Conservation (phyloP, 176 grass and related monocot species). For the Avena sativa region DNA sequence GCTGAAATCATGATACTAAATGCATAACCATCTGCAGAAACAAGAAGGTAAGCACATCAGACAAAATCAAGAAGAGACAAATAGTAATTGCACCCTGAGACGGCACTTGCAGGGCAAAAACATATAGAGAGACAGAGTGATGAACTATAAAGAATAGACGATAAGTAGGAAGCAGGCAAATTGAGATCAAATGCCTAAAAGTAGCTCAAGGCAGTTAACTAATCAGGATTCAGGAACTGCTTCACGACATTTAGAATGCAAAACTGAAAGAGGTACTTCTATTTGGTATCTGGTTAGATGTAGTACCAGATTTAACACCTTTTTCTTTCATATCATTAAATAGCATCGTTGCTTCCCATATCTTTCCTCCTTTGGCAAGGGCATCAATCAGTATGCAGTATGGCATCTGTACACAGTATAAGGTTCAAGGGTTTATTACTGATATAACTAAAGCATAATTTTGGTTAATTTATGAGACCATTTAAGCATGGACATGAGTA, state of each 20-base stretch:
- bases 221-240: not conserved
- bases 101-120: not conserved
- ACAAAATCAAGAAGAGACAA: slow-evolving; percentile 24
- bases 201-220: not conserved
- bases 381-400: slow-evolving; percentile 92
- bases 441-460: slow-evolving; percentile 32
- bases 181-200: slow-evolving; percentile 20
- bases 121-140: not conserved
- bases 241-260: slow-evolving; percentile 7
- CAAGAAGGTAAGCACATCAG: slow-evolving; percentile 31
- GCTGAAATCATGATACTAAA: slow-evolving; percentile 95
- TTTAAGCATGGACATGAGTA: slow-evolving; percentile 16
- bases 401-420: slow-evolving; percentile 69
- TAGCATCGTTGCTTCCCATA: slow-evolving; percentile 65
- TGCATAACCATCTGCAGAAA: slow-evolving; percentile 93
- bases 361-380: slow-evolving; percentile 82
- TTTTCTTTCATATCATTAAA: slow-evolving; percentile 87
- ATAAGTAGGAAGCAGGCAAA: slow-evolving; percentile 13
- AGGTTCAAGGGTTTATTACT: slow-evolving; percentile 21
- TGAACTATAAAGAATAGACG: slow-evolving; percentile 28
- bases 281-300: slow-evolving; percentile 7
- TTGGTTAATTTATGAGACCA: slow-evolving; percentile 17
- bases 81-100: slow-evolving; percentile 19
- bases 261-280: slow-evolving; percentile 17
- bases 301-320: slow-evolving; percentile 75